These are phyloP conservation scores for Rutstroemia sp. DNA, from an alignment of 2,329 filamentous ascomycete genomes.

Conservation along the genomic window DNA sequence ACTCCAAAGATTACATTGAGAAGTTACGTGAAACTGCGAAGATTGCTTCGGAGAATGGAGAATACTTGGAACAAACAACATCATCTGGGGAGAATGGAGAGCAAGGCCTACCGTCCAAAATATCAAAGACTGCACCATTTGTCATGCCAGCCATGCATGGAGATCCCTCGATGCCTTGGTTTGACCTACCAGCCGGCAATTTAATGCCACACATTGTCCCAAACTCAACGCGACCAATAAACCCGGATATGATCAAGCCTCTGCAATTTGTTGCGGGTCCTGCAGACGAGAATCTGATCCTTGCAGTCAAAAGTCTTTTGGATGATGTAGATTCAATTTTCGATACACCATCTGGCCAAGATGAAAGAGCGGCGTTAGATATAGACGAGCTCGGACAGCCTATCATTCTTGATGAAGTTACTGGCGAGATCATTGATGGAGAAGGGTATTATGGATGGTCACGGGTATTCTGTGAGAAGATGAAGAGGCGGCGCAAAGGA, in stretches of 20 bases:
- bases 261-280: slow-evolving; percentile 63
- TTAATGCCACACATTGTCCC: slow-evolving; percentile 73
- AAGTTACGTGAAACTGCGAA: slow-evolving; percentile 53
- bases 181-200: slow-evolving; percentile 75
- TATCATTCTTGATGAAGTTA: slow-evolving; percentile 57
- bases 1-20: slow-evolving; percentile 44
- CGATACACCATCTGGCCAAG: slow-evolving; percentile 40
- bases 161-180: slow-evolving; percentile 64
- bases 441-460: slow-evolving; percentile 90
- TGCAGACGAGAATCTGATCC: slow-evolving; percentile 56
- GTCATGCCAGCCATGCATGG: slow-evolving; percentile 72
- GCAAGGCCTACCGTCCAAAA: slow-evolving; percentile 39
- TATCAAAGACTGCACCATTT: slow-evolving; percentile 54
- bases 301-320: slow-evolving; percentile 64
- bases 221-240: slow-evolving; percentile 68
- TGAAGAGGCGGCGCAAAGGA: slow-evolving; percentile 51
- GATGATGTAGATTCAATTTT: slow-evolving; percentile 64
- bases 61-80: slow-evolving; percentile 21
- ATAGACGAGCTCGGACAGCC: slow-evolving; percentile 71
- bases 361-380: slow-evolving; percentile 47
- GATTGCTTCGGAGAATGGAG: slow-evolving; percentile 31
- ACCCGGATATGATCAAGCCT: slow-evolving; percentile 61
- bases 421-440: slow-evolving; percentile 51
- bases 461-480: slow-evolving; percentile 68
- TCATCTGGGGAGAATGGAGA: slow-evolving; percentile 9